Base-by-base conservation (phyloP, 108 stramenopile species). In the Conticribra weissflogii region DNA sequence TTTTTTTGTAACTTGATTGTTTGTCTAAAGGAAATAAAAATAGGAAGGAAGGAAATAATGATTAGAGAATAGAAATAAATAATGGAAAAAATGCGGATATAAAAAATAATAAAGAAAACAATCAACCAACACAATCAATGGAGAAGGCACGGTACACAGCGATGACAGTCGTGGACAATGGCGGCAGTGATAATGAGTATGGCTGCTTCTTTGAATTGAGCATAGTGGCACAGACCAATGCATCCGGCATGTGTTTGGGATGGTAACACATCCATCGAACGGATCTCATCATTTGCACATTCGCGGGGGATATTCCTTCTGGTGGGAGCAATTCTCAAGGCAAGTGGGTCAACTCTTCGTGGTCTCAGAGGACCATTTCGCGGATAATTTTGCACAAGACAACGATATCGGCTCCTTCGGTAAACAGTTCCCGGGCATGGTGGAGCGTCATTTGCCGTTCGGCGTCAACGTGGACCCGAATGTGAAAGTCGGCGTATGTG, bases 151-250 rank as follows among this genome's bases (percentile, higher is more conserved):
- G n/a, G n/a, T n/a, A n/a, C n/a, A n/a, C n/a, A n/a, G n/a, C n/a
- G n/a, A n/a, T n/a, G n/a, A n/a, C n/a, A n/a, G n/a, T n/a, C n/a
- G n/a, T n/a, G n/a, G n/a, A n/a, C n/a, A n/a, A n/a, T n/a, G n/a
- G n/a, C n/a, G n/a, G n/a, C n/a, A n/a, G n/a, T n/a, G n/a, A n/a
- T n/a, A n/a, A n/a, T n/a, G n/a, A n/a, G n/a, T n/a, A n/a, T n/a
- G n/a, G n/a, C n/a, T n/a, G n/a, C n/a, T n/a, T n/a, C n/a, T n/a
- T n/a, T n/a, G n/a, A n/a, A n/a, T n/a, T n/a, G n/a, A 90, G 66
- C 49, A 79, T 76, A 64, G 90, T 93, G 49, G 88, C 70, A 66
- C 79, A 86, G 48, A 90, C 75, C 53, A 93, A 67, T 5, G 92
- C 92, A 64, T 90, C 88, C 9, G 72, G 75, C 12, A 54, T 54